Evolutionary conservation across 306 rosid genomes (phyloP), one percentile per base, ranked within the genome.

Genomic region (Dryas alaskensis): DNA sequence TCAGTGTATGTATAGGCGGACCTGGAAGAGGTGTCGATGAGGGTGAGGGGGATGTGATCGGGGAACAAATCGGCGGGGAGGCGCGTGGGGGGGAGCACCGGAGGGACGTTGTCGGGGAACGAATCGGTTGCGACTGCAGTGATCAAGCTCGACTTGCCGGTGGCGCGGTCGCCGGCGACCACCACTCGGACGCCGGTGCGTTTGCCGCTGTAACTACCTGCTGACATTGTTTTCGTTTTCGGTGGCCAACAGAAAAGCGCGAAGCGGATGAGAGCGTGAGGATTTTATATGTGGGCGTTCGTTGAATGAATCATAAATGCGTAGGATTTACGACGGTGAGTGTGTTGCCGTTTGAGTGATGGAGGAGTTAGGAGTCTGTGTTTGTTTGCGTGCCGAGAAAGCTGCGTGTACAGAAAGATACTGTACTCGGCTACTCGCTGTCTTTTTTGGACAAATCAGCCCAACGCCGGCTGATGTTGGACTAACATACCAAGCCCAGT

Each of bases 11-110:
- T 46, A 51, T 16, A 37, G 39, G 37, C 45, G 76, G 44, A 92
- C 98, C 93, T 87, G 65, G 92, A 89, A 40, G 97, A 81, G 55
- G 98, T 91, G 73, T 91, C 98, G 59, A 93, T 69, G 73, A 93
- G 10, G 76, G 89, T 88, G 65, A 93, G 70, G 11, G 97, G 97
- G 60, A 93, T 83, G 10, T 59, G 73, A 57, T 89, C 92, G 53
- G 88, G 87, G 80, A 70, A 93, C 81, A 81, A 79, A 84, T 93
- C 96, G 11, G 83, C 85, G 57, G 98, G 91, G 62, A 93, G 89
- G 52, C 61, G 72, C 69, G 96, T 86, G 6, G 88, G 93, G 4
- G 97, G 89, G 76, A 91, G 87, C 14, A 93, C 87, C n/a, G 87
- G 67, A 13, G 86, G 87, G 48, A 86, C 89, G 68, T 70, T 54